Evolutionary conservation across 345 rosid genomes (phyloP), one percentile per base, ranked within the genome.

Genomic region (Kernera saxatilis): DNA sequence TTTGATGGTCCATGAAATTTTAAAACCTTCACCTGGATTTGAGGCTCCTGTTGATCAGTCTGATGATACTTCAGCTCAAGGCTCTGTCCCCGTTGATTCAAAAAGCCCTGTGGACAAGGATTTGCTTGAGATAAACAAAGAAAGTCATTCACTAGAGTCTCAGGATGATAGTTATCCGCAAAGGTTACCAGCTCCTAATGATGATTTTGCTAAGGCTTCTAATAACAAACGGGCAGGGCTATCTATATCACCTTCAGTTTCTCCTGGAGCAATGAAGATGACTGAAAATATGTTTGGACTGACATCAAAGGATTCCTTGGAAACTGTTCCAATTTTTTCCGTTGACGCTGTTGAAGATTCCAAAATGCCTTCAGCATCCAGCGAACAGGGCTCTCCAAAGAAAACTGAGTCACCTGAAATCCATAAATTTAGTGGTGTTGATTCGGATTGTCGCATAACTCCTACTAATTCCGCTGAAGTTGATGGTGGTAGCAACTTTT

Each of bases 21-120:
- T 41, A 41, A 68, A 54, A 29, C 63, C 63, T 40, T 53, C 71
- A 11, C 29, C 61, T 51, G 39, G 25, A 37, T 51, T 17, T 23
- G 60, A 77, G 56, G 74, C 59, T 71, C 53, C 58, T 64, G 40
- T 66, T 56, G n/a, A 55, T 5, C 58, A 48, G 35, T 55, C 41
- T 54, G 60, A 54, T 32, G 49, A 32, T 49, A 49, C 56, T 10
- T 36, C 45, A 40, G 73, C 65, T 17, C 78, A 54, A 54, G 55
- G 70, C 45, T 40, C 71, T 63, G 80, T 55, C 41, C 26, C 61
- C 26, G 12, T 55, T 55, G 61, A 32, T 59, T 45, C 71, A 40
- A 66, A 80, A 36, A 74, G 9, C 43, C 45, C 62, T 67, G 51
- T 10, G 6, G 69, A 36, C 67, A 21, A 41, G 44, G 51, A 56